Evolutionary conservation across 257 asterid species (phyloP), one percentile per base, ranked within the genome.

Genomic region (Cinchona pubescens): DNA sequence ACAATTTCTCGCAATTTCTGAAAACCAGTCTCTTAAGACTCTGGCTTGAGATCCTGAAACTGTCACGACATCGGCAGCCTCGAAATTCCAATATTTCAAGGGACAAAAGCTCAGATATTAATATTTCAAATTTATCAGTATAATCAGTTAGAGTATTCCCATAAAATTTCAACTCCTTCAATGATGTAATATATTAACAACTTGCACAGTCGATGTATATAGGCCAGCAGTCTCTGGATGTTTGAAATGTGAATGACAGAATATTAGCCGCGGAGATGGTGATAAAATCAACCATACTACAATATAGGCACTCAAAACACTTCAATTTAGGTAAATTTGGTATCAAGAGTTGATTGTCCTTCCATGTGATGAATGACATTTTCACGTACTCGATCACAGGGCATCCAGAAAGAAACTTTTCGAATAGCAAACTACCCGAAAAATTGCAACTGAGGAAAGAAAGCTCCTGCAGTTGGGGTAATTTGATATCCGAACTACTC

Each of bases 21-120:
- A 75, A 64, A 51, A 23, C 45, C 72, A 74, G 34, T 29, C 49
- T 74, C 70, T 61, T 46, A 32, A 74, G 78, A 37, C 43, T 63
- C 19, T 74, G 72, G 37, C 78, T 74, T 51, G 69, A 62, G 30
- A 74, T 46, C 11, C 21, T 37, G 18, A 74, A 30, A 1, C 30
- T n/a, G 23, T 16, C 45, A n/a, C 0, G 64, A 51, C n/a, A n/a
- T n/a, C n/a, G 8, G 30, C 62, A 9, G 4, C 8, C 14, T 29
- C 63, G 60, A 2, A 74, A 7, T 14, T 63, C 78, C 71, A 74
- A 46, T 16, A 45, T 27, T n/a, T 74, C 78, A 74, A 74, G 71
- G 60, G 69, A 27, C 14, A 35, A 63, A 15, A 66, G 34, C 27
- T 74, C 64, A 63, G 65, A 63, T 19, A 66, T 32, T 0, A 75